Evolutionary conservation across 805 yeast genomes (phyloP), one percentile per base, ranked within the genome.

Genomic region (Brettanomyces sp.): DNA sequence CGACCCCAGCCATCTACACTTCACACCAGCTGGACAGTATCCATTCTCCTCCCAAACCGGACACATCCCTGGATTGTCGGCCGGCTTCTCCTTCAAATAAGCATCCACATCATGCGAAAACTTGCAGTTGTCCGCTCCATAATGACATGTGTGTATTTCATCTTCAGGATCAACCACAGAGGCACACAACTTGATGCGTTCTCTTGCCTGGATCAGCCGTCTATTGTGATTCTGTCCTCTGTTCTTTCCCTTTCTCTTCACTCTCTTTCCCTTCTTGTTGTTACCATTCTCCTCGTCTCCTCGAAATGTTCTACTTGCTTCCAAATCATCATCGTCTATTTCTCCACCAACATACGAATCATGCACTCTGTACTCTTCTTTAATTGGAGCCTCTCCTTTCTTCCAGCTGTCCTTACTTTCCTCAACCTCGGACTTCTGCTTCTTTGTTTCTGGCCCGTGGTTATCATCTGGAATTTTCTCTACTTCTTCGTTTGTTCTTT

Each of bases 11-110:
- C 96, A 93, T 56, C 96, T 77, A 67, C 99, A 93, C 62, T 87
- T 91, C 55, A 86, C 66, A 0, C 99, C 99, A 50, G 84, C 76
- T 4, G 96, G 95, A 70, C 99, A 93, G 57, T 78, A 81, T 0
- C 99, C 99, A 34, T 87, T 69, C 1, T 85, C 82, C 33, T 68
- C 69, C 59, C 68, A 89, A 3, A 87, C 96, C 0, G 99, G 98
- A 65, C 99, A 93, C 1, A 57, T 57, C 0, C 95, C 95, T 8
- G 72, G 76, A 22, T 87, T 66, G 60, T 93, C 98, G 0, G 65
- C 71, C 1, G 79, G 83, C 62, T 93, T 91, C 23, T 75, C 61
- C 0, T 59, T 65, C 30, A 93, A 61, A 56, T 88, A 93, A 41
- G 63, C 69, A 3, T 70, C 73, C 23, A 89, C 60, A 64, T 89